phyloP scores from a whole-genome alignment of 345 rosid species.

The Salix exigua region DNA sequence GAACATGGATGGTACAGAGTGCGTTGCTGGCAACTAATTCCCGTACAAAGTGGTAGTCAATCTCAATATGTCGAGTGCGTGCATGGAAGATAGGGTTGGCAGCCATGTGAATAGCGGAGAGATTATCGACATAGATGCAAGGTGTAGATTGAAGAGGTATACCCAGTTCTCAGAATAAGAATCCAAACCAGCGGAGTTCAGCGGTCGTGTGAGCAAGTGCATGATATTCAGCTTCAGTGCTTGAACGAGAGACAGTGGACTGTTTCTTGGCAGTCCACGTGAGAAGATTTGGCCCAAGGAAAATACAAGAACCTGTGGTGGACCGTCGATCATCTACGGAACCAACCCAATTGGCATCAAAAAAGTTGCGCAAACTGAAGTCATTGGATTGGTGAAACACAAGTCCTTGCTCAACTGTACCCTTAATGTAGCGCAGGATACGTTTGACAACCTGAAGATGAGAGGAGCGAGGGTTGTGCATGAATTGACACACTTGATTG shows the following conservation, averaged over 20 bases:
- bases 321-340: background rate
- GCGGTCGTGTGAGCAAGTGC: rapidly evolving
- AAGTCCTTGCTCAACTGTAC: background rate
- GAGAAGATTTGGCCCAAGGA: background rate
- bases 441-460: background rate
- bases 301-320: background rate
- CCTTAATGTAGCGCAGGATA: background rate
- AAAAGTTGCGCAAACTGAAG: no score
- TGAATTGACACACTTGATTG: background rate
- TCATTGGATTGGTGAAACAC: background rate
- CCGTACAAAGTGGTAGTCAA: background rate
- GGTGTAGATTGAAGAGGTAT: background rate
- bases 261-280: background rate
- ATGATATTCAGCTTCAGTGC: background rate
- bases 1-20: background rate
- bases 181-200: background rate
- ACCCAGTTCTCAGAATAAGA: background rate
- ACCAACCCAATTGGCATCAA: background rate
- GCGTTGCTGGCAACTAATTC: background rate
- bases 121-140: background rate
- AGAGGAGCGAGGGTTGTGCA: background rate
- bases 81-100: background rate
- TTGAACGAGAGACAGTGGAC: background rate
- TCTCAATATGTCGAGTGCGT: background rate
- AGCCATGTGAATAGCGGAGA: background rate